phyloP scores from a whole-genome alignment of 1,284 basidiomycete species.

The Moniliophthora roreri region DNA sequence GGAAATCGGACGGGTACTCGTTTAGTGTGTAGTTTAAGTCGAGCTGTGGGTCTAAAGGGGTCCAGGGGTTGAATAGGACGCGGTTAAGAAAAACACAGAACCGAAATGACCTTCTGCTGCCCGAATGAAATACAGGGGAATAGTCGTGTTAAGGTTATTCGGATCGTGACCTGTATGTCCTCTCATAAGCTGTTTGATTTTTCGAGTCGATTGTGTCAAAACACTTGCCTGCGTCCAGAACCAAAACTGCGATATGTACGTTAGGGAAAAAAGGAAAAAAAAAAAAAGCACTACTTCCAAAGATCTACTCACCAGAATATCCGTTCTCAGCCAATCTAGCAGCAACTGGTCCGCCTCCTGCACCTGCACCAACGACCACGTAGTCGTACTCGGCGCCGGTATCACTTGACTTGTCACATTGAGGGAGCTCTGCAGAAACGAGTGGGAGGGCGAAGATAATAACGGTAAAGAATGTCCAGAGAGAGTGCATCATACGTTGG shows the following conservation, averaged over 20 bases:
- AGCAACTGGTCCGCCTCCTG: slow-evolving; percentile 25
- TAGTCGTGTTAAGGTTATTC: slow-evolving; percentile 21
- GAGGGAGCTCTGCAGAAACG: slow-evolving; percentile 4
- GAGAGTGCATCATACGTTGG: too few relatives aligned
- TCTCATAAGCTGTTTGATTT: too few relatives aligned
- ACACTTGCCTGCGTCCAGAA: slow-evolving; percentile 22
- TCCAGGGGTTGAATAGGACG: not conserved
- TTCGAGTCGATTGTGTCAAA: too few relatives aligned
- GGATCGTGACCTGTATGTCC: slow-evolving; percentile 25
- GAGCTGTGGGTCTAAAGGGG: slow-evolving; percentile 17
- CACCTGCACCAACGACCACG: slow-evolving; percentile 23
- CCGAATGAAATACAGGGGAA: slow-evolving; percentile 22
- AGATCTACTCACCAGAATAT: slow-evolving; percentile 18
- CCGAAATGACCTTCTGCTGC: slow-evolving; percentile 17
- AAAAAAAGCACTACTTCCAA: too few relatives aligned
- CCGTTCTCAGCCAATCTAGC: slow-evolving; percentile 24
- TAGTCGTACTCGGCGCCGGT: slow-evolving; percentile 23
- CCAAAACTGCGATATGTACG: slow-evolving; percentile 15
- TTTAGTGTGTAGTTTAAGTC: slow-evolving; percentile 21
- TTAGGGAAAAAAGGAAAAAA: not conserved
- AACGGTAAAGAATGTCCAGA: too few relatives aligned
- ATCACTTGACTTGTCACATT: slow-evolving; percentile 5
- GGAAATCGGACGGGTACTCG: slow-evolving; percentile 21
- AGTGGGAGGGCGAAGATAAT: too few relatives aligned
- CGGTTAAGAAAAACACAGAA: not conserved